Evolutionary conservation across 768 basidiomycete species (phyloP).

Genomic region (Omphalotus guepiniiformis): DNA sequence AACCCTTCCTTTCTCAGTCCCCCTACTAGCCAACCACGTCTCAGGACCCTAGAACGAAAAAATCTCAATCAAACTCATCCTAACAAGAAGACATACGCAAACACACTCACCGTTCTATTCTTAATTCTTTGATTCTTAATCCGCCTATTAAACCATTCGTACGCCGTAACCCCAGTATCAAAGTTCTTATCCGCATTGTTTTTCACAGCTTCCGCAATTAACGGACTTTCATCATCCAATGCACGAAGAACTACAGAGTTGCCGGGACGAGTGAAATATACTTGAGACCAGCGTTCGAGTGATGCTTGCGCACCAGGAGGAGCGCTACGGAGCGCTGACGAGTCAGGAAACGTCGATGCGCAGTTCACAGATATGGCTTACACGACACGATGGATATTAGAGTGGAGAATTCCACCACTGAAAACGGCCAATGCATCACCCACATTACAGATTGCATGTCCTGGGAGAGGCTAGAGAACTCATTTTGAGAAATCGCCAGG

Average conservation of each 20-base stretch:
- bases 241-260: constrained; percentile 42
- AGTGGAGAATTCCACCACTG: constrained; percentile 41
- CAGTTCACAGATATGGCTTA: constrained; percentile 15
- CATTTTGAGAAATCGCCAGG: too few relatives aligned
- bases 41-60: constrained; percentile 1
- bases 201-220: constrained; percentile 40
- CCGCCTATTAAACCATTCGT: constrained; percentile 20
- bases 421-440: constrained; percentile 42
- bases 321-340: constrained; percentile 20
- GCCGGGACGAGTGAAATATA: constrained; percentile 56
- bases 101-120: constrained; percentile 15
- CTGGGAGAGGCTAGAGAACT: constrained; percentile 34
- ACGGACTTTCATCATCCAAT: constrained; percentile 37
- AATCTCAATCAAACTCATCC: not conserved
- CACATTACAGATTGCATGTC: constrained; percentile 42
- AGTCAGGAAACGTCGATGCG: not conserved
- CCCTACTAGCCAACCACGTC: constrained; percentile 19
- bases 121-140: constrained; percentile 19
- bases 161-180: constrained; percentile 17
- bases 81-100: not conserved
- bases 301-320: constrained; percentile 48
- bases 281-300: constrained; percentile 53
- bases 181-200: constrained; percentile 18
- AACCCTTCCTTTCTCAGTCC: constrained; percentile 14
- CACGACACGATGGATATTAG: constrained; percentile 40